Base-by-base conservation (phyloP, 2,329 filamentous ascomycete genomes). In the Achaetomium macrosporum region DNA sequence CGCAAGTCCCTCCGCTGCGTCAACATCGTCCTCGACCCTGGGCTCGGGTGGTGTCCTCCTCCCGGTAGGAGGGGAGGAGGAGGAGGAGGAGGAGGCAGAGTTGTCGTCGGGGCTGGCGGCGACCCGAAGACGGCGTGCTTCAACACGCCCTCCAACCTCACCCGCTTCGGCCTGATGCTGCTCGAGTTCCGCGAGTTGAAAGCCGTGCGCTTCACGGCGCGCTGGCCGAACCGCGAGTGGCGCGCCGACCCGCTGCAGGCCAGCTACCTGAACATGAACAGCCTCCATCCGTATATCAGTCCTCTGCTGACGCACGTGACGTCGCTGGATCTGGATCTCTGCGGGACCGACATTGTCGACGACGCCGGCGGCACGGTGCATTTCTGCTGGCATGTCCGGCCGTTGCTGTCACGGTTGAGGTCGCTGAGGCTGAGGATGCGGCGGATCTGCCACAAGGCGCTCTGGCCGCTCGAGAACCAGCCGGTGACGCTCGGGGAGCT, bases 261-360 rank as follows among this genome's bases (percentile, higher is more conserved):
- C 15, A 39, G 49, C 39, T 56, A 57, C 41, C 51, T 58, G 11
- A 20, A n/a, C 39, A 6, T 56, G 13, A 40, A 16, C 30, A 54
- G 39, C 40, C 49, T 61, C 16, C 31, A 54, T 29, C 54, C 52
- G 11, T 56, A 55, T 35, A 15, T 58, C 13, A 42, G 29, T 16
- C 37, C 7, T 4, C 4, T 55, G 29, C 42, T 57, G 16, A 31
- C 47, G 10, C 31, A 56, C 43, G 16, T 61, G 31, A 56, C 53
- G 4, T 19, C 42, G 15, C 51, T 61, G 17, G 57, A 61, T 17
- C 31, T 61, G 15, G 57, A 61, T 33, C 53, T 61, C 10, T 54
- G 50, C 44, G 57, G 57, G 1, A 53, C 55, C 17, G 33, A 52
- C 36, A 31, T 59, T 2, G 16, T 16, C n/a, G 45, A 44, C 33